Conservation (phyloP, 495 filamentous ascomycete genomes). For the Elaphomyces granulatus region DNA sequence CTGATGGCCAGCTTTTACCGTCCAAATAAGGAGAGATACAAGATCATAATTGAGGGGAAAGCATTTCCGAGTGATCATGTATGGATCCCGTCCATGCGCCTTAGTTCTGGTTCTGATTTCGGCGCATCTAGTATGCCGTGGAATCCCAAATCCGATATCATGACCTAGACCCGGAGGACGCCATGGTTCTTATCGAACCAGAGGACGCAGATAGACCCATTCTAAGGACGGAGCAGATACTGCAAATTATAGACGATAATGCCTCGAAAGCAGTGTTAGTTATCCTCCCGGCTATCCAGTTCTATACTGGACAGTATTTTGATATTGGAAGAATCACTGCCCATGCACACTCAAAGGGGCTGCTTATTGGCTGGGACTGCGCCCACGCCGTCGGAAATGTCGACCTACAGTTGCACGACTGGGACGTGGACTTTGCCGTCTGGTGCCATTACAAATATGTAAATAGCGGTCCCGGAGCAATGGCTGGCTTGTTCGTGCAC, state of each 20-base stretch:
- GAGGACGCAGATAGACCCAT: constrained; percentile 32
- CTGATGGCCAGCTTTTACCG: constrained; percentile 86
- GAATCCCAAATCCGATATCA: constrained; percentile 79
- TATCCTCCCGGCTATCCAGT: constrained; percentile 83
- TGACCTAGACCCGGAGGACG: constrained; percentile 45
- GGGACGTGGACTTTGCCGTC: constrained; percentile 91
- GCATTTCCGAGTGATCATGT: constrained; percentile 92
- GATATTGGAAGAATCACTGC: constrained; percentile 76
- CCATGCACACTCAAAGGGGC: constrained; percentile 57
- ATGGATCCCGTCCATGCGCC: constrained; percentile 9
- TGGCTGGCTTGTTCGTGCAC: constrained; percentile 81
- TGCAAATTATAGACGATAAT: constrained; percentile 61
- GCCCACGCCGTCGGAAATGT: constrained; percentile 94
- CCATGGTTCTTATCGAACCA: constrained; percentile 67
- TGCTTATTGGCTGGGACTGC: constrained; percentile 86
- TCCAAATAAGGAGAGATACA: constrained; percentile 59
- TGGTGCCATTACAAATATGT: constrained; percentile 99
- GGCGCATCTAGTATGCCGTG: constrained; percentile 63
- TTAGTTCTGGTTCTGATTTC: not conserved
- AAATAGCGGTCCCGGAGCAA: constrained; percentile 78
- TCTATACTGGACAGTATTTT: constrained; percentile 84
- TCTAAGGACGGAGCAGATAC: constrained; percentile 57
- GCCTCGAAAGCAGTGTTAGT: constrained; percentile 63
- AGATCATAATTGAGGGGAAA: constrained; percentile 86
- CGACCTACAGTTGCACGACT: constrained; percentile 65